These are phyloP conservation scores for Purpureocillium takamizusanense DNA, from an alignment of 2,329 filamentous ascomycete species.

Conservation along the genomic window DNA sequence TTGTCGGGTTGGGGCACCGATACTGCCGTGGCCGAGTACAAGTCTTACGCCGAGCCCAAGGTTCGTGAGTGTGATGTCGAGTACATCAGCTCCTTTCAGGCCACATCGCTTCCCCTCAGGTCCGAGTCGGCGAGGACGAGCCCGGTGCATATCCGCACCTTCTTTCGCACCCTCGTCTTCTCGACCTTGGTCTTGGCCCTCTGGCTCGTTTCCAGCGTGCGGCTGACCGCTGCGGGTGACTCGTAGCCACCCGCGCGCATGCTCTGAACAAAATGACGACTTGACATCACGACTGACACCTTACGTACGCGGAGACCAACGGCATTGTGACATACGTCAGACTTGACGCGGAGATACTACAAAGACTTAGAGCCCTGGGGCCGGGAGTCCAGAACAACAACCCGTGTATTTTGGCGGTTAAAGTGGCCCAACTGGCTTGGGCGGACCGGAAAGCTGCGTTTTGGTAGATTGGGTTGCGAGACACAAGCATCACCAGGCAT, in stretches of 20 bases:
- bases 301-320: not conserved
- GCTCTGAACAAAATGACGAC: not conserved
- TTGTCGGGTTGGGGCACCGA: constrained; percentile 57
- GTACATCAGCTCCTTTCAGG: constrained; percentile 45
- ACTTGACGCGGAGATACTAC: not conserved
- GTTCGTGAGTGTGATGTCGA: constrained; percentile 49
- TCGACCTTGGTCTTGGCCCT: constrained; percentile 30
- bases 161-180: constrained; percentile 34
- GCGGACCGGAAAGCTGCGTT: not conserved
- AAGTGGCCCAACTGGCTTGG: not conserved
- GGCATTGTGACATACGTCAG: not conserved
- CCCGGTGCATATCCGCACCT: constrained; percentile 22
- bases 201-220: constrained; percentile 31
- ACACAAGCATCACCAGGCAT: no score
- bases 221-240: constrained; percentile 10
- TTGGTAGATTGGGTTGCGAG: not conserved
- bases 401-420: not conserved
- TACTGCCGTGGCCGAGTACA: constrained; percentile 64
- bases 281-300: not conserved
- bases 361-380: not conserved
- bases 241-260: no score
- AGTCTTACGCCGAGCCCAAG: constrained; percentile 52
- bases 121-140: constrained; percentile 7
- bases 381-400: not conserved
- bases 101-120: constrained; percentile 21